phyloP scores from a whole-genome alignment of 805 yeast species.

The Debaryomyces hansenii region DNA sequence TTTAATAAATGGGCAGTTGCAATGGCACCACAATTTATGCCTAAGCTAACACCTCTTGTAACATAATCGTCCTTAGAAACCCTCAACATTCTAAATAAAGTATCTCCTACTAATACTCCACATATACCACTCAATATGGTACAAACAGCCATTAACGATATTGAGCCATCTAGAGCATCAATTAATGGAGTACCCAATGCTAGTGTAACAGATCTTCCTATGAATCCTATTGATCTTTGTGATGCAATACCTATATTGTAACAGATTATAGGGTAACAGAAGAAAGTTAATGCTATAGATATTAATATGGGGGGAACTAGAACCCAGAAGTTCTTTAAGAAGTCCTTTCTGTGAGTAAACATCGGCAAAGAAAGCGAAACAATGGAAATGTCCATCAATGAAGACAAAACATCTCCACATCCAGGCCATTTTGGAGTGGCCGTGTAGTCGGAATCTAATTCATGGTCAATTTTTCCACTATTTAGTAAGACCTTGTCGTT shows the following conservation, averaged over 20 bases:
- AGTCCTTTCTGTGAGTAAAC: conserved; percentile 69
- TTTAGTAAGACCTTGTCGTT: conserved; percentile 32
- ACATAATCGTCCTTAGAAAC: conserved; percentile 65
- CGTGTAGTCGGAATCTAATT: conserved; percentile 20
- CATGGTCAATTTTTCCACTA: conserved; percentile 21
- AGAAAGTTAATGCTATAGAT: conserved; percentile 57
- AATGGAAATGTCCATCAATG: conserved; percentile 75
- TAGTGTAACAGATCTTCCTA: conserved; percentile 76
- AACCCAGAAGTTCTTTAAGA: conserved; percentile 55
- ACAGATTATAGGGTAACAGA: conserved; percentile 70
- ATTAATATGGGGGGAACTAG: conserved; percentile 60
- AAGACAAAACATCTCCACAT: conserved; percentile 71
- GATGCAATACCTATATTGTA: conserved; percentile 63
- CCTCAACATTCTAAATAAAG: conserved; percentile 48
- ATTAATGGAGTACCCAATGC: conserved; percentile 79
- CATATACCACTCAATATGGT: conserved; percentile 75
- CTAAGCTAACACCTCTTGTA: conserved; percentile 73
- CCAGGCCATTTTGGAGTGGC: conserved; percentile 62
- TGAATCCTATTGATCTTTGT: conserved; percentile 65
- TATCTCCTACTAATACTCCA: conserved; percentile 68
- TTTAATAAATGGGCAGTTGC: conserved; percentile 74
- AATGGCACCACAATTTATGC: conserved; percentile 79
- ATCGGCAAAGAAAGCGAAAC: conserved; percentile 75
- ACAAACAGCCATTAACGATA: conserved; percentile 73
- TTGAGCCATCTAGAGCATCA: conserved; percentile 63